Base-by-base conservation (phyloP, 768 basidiomycete genomes). In the Lentinula boryana region DNA sequence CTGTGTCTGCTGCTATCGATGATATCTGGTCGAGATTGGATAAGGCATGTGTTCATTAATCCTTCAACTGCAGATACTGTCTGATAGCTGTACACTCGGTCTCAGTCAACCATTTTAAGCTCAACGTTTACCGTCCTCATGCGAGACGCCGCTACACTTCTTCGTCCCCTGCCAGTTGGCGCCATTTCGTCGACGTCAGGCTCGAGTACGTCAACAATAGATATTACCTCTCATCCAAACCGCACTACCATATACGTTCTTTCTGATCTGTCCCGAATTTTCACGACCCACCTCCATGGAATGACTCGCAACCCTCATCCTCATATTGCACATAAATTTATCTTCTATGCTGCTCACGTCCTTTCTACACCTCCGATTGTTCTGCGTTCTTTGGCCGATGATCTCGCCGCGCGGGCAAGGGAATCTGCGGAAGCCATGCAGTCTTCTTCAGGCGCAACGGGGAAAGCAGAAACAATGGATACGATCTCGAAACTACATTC, bases 1-100 rank as follows among this genome's bases (percentile, higher is more conserved):
- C 76, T 56, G 67, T 91, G 38, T 76, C 78, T 27, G 76, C 77
- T 31, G 79, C 80, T 2, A 72, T 84, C n/a, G 81, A 81, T 7
- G 85, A 87, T 60, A 67, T 91, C 5, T 89, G 85, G 83, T 88
- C 89, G 7, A 79, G 81, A 16, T 78, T 87, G 51, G 76, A 80
- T 23, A 66, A 77, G n/a, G 87, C 86, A 64, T 79, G 69, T 27
- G 51, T 49, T 8, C 53, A 31, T 58, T 23, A 31, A 16, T 16
- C 41, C 16, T 16, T 15, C 13, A 15, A 12, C 36, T 38, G 36
- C 12, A 23, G 16, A 16, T 10, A 13, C 33, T 16, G 3, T 31
- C 12, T 2, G 15, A 4, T 9, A 33, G 15, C 10, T 15, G 21
- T 18, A 18, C n/a, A 5, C 18, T 40, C 16, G 7, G 7, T 23